phyloP scores from a whole-genome alignment of 1,284 basidiomycete genomes.

The Malassezia brasiliensis region DNA sequence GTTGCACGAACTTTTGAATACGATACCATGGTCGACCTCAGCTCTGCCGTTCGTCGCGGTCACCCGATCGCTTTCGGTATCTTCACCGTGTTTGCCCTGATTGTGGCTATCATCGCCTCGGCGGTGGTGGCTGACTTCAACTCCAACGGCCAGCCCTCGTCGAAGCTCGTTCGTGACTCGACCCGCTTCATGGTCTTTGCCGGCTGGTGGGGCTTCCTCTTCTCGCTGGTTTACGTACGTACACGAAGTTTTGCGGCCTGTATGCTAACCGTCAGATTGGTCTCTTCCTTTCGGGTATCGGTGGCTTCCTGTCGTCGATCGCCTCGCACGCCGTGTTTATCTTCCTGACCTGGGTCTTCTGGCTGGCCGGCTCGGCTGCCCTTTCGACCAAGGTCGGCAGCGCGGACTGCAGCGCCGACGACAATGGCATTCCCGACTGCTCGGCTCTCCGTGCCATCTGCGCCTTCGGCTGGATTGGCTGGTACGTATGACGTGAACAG shows the following conservation, averaged over 20 bases:
- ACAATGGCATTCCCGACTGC: conserved; percentile 31
- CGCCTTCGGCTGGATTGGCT: conserved; percentile 46
- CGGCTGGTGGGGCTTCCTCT: conserved; percentile 45
- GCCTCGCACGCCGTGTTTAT: conserved; percentile 40
- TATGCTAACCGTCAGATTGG: conserved; percentile 24
- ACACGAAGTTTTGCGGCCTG: not conserved
- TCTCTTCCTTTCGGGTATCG: conserved; percentile 42
- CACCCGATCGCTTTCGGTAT: conserved; percentile 41
- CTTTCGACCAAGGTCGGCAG: conserved; percentile 30
- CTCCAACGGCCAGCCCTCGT: conserved; percentile 27
- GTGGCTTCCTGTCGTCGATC: conserved; percentile 44
- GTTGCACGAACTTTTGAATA: not conserved
- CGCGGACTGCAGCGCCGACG: conserved; percentile 5
- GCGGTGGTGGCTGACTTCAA: conserved; percentile 36
- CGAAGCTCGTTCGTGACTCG: conserved; percentile 22
- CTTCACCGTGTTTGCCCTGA: conserved; percentile 35
- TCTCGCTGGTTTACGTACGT: conserved; percentile 39
- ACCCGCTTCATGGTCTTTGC: conserved; percentile 41
- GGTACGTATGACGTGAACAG: conserved; percentile 29
- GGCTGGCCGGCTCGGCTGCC: conserved; percentile 38
- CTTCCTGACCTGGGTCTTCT: conserved; percentile 43
- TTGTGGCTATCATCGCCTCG: conserved; percentile 42
- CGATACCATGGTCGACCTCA: conserved; percentile 13
- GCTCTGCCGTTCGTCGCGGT: conserved; percentile 27
- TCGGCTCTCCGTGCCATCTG: conserved; percentile 36